Evolutionary conservation across 1,139 yeast species (phyloP).

Genomic region (Hemisphaericaspora subhashii): DNA sequence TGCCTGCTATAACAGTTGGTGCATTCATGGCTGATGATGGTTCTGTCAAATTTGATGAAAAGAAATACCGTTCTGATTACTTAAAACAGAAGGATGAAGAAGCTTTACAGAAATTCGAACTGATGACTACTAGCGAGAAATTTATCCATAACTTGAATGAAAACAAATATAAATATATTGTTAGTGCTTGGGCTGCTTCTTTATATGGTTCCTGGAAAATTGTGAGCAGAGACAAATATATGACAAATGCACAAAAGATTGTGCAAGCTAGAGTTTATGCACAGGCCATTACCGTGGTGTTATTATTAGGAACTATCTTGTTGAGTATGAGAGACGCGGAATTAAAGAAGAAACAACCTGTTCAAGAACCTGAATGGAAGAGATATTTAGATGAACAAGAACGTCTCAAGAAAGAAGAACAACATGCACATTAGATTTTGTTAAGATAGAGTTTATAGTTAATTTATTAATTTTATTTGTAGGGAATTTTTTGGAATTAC

Average conservation of each 20-base stretch:
- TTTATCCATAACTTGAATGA: conserved; percentile 43
- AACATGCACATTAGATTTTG: neutral
- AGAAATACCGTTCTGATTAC: conserved; percentile 36
- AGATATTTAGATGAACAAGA: conserved; percentile 21
- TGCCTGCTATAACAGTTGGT: conserved; percentile 58
- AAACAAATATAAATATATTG: conserved; percentile 71
- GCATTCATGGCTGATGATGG: conserved; percentile 62
- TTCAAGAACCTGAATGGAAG: conserved; percentile 40
- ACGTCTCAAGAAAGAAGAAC: neutral
- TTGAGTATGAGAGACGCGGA: conserved; percentile 60
- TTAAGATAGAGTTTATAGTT: neutral
- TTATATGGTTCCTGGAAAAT: conserved; percentile 76
- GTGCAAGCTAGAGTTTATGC: conserved; percentile 94
- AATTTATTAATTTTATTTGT: too few relatives aligned
- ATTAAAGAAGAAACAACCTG: conserved; percentile 25
- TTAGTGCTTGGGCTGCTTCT: conserved; percentile 84
- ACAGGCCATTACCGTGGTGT: conserved; percentile 70
- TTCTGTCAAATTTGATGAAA: conserved; percentile 53
- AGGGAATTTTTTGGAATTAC: too few relatives aligned
- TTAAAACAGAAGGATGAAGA: conserved; percentile 19
- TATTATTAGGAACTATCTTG: conserved; percentile 62
- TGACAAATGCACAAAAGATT: conserved; percentile 77
- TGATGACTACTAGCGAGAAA: conserved; percentile 42
- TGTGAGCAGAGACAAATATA: conserved; percentile 70
- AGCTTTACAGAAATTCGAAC: conserved; percentile 47